Base-by-base conservation (phyloP, 2,329 filamentous ascomycete genomes). In the Coniochaeta sp. region DNA sequence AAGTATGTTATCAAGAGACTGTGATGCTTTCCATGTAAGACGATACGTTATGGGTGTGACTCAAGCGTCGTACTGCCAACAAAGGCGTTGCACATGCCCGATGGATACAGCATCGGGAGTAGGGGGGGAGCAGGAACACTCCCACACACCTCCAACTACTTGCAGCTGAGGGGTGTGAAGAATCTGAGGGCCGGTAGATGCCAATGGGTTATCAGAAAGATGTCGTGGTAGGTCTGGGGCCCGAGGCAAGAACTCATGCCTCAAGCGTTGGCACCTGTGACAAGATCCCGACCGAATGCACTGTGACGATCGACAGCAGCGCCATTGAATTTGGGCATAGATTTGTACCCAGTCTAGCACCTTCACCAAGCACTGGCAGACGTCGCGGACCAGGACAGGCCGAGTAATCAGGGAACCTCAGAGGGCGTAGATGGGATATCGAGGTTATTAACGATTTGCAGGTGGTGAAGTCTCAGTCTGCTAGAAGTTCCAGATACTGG, bases 31-130 rank as follows among this genome's bases (percentile, higher is more conserved):
- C 57, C 67, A 70, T 73, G 69, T 69, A 62, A 71, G 67, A 69
- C 67, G 66, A 63, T 61, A 67, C 63, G 67, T 65, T 64, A 66
- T 64, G 64, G 59, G 65, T 70, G 67, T 63, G 61, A 74, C 71
- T 61, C 58, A 54, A 62, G 65, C 69, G 77, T 78, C 67, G 73
- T 73, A 79, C 77, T 75, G 76, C 76, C 74, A 78, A 70, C 73
- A 59, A n/a, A 68, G 68, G 68, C 65, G 78, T 81, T 64, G 70
- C 69, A 81, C 78, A 74, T 68, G 69, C 69, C 67, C 66, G 71
- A 70, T 71, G 69, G 71, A 71, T 70, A 72, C 67, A 73, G 71
- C 67, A 73, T 75, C 73, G 73, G 73, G 70, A 74, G 65, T 68
- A 69, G 67, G 66, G 65, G 72, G 34, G 12, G 6, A 28, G 22